Percentiles rank a stretch among this genome's conserved stretches.
Conservation (phyloP, 805 yeast species). For the Nadsonia fulvescens region DNA sequence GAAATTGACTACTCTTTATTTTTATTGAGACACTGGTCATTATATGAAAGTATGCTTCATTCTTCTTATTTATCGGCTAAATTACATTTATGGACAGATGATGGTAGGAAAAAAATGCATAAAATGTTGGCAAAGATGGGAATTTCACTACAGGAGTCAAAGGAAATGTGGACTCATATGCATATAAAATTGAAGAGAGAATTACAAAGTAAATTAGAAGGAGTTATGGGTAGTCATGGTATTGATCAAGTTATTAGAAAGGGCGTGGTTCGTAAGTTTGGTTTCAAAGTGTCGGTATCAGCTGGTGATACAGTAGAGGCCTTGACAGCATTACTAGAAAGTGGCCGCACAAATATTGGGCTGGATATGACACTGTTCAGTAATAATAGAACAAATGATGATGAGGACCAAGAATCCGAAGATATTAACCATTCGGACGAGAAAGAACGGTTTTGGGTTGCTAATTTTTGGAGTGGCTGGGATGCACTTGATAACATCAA, state of each 20-base stretch:
- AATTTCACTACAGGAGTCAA: slow-evolving; percentile 70
- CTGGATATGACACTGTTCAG: slow-evolving; percentile 2
- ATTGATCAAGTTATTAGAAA: slow-evolving; percentile 67
- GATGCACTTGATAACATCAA: slow-evolving; percentile 38
- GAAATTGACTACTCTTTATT: slow-evolving; percentile 79
- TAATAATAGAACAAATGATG: slow-evolving; percentile 10
- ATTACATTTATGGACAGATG: slow-evolving; percentile 75
- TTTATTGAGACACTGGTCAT: slow-evolving; percentile 77
- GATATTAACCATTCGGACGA: slow-evolving; percentile 7
- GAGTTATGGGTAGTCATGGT: slow-evolving; percentile 58
- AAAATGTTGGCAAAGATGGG: slow-evolving; percentile 96
- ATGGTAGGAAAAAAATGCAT: slow-evolving; percentile 71
- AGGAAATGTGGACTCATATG: slow-evolving; percentile 84
- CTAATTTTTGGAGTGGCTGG: slow-evolving; percentile 56
- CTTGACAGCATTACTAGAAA: slow-evolving; percentile 63
- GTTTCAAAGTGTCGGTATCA: slow-evolving; percentile 69
- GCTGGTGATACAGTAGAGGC: slow-evolving; percentile 92
- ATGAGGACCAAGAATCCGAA: slow-evolving; percentile 8
- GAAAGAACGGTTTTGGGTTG: slow-evolving; percentile 51
- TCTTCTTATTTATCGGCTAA: slow-evolving; percentile 86
- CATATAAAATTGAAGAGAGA: slow-evolving; percentile 62
- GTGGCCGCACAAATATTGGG: slow-evolving; percentile 8
- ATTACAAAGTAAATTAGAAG: slow-evolving; percentile 47
- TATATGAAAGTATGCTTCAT: slow-evolving; percentile 78
- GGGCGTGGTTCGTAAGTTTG: slow-evolving; percentile 76